Percentiles rank a stretch among this genome's conserved stretches.
Evolutionary conservation across 345 rosid genomes (phyloP).

Genomic region (Gossypium rotundifolium): DNA sequence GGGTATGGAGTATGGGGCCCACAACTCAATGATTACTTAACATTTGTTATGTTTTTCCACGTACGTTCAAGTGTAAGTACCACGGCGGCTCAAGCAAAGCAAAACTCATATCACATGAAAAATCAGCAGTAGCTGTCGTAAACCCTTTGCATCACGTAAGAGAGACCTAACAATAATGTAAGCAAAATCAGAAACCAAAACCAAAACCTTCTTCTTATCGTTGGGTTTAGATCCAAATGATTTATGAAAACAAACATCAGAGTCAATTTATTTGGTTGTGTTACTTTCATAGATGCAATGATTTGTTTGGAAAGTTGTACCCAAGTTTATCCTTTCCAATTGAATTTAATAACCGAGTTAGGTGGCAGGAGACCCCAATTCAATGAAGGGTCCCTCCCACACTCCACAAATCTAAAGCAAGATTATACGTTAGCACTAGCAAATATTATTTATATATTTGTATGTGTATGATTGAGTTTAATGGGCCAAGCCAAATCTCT

Average conservation of each 20-base stretch:
- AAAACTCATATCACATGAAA: neutral
- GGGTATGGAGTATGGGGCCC: neutral
- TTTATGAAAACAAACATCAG: neutral
- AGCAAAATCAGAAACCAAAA: neutral
- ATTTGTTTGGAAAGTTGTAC: neutral
- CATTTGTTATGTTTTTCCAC: neutral
- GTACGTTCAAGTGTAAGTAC: neutral
- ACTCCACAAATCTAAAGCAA: neutral
- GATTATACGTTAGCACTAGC: neutral
- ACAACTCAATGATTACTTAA: slow-evolving; percentile 25
- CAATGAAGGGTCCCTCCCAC: neutral
- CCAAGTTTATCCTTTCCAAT: neutral
- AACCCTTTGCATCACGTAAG: neutral
- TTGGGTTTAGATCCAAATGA: neutral
- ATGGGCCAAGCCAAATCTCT: neutral
- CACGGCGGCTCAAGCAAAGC: neutral
- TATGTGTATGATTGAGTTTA: neutral
- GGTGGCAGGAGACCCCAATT: neutral
- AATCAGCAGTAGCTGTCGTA: neutral
- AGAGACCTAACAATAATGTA: neutral
- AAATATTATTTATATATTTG: neutral
- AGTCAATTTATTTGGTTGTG: neutral
- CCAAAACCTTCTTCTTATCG: neutral
- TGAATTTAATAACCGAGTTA: neutral
- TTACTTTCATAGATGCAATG: neutral